Percentiles rank a stretch among this genome's conserved stretches.
Conservation (phyloP, 2,329 filamentous ascomycete species). For the Penicillium sp. region DNA sequence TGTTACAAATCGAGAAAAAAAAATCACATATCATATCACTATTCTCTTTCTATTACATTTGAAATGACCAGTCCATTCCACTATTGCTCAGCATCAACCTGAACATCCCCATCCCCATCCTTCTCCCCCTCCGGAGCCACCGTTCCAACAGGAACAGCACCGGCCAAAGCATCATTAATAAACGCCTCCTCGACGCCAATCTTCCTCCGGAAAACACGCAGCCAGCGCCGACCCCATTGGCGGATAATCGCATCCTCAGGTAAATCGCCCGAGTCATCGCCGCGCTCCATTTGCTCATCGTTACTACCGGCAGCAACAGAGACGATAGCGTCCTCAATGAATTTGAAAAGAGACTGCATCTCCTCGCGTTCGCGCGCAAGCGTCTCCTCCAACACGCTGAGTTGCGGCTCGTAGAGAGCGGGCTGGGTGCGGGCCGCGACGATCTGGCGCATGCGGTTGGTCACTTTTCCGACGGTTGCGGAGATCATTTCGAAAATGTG, state of each 20-base stretch:
- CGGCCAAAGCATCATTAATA: constrained; percentile 60
- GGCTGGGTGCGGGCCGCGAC: constrained; percentile 65
- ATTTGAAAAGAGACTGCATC: constrained; percentile 78
- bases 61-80: neutral
- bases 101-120: constrained; percentile 32
- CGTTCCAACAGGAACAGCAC: constrained; percentile 50
- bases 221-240: constrained; percentile 84
- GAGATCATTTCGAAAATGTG: constrained; percentile 90
- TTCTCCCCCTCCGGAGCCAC: constrained; percentile 38
- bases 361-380: constrained; percentile 70
- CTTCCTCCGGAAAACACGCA: constrained; percentile 80
- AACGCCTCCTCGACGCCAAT: constrained; percentile 82
- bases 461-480: constrained; percentile 88
- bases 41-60: too few relatives aligned
- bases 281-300: constrained; percentile 73
- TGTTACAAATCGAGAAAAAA: neutral
- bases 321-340: constrained; percentile 76
- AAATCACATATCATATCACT: neutral
- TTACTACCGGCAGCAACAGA: constrained; percentile 74
- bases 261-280: constrained; percentile 55
- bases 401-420: constrained; percentile 57
- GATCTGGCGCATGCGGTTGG: constrained; percentile 81
- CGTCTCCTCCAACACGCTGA: constrained; percentile 67
- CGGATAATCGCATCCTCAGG: constrained; percentile 68
- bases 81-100: neutral